phyloP scores from a whole-genome alignment of 2,329 filamentous ascomycete genomes.

The Aciculosporium take region DNA sequence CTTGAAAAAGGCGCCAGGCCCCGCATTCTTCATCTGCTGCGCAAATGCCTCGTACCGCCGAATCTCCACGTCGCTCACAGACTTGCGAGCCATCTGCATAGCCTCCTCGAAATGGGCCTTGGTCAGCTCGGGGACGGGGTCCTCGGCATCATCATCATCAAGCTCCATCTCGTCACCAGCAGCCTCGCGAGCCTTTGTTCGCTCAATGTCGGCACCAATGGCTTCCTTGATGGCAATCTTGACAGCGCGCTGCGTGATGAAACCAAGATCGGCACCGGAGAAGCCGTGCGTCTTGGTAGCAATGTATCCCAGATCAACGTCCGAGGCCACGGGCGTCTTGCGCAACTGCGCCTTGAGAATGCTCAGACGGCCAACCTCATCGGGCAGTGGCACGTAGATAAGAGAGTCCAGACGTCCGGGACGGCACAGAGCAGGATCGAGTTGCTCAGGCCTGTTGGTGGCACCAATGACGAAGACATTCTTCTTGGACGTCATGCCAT shows the following conservation, averaged over 20 bases:
- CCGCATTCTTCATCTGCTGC: slow-evolving; percentile 97
- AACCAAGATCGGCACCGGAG: slow-evolving; percentile 98
- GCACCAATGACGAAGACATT: slow-evolving; percentile 99
- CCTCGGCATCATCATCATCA: slow-evolving; percentile 64
- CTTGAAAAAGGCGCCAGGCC: slow-evolving; percentile 93
- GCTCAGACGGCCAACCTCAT: slow-evolving; percentile 74
- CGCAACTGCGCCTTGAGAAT: slow-evolving; percentile 94
- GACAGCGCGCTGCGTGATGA: slow-evolving; percentile 96
- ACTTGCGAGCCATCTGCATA: slow-evolving; percentile 86
- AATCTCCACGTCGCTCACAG: slow-evolving; percentile 93
- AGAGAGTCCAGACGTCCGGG: slow-evolving; percentile 96
- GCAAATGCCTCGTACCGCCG: slow-evolving; percentile 96
- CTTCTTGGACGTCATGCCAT: slow-evolving; percentile 99
- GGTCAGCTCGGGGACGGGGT: slow-evolving; percentile 90
- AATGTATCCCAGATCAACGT: slow-evolving; percentile 84
- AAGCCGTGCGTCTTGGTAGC: slow-evolving; percentile 96
- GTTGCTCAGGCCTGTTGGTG: slow-evolving; percentile 96
- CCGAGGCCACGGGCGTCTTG: slow-evolving; percentile 83
- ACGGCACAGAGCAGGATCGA: slow-evolving; percentile 94
- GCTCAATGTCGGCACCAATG: slow-evolving; percentile 78
- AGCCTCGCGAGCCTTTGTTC: slow-evolving; percentile 76
- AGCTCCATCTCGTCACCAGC: slow-evolving; percentile 62
- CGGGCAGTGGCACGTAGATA: slow-evolving; percentile 93
- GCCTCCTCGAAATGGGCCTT: slow-evolving; percentile 97
- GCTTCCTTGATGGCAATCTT: slow-evolving; percentile 99